Base-by-base conservation (phyloP, 306 rosid genomes). In the Senna tora region DNA sequence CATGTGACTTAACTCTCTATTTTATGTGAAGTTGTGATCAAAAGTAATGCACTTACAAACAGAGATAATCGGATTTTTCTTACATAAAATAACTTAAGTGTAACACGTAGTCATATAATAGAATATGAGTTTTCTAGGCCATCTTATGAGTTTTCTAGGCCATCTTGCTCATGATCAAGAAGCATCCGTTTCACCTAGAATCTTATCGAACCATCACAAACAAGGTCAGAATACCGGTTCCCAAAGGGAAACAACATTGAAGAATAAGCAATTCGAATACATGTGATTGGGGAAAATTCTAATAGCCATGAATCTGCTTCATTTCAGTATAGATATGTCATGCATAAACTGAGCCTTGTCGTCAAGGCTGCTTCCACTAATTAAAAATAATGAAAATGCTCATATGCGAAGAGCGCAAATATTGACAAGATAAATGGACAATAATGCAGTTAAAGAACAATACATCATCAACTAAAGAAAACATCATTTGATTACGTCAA, bases 381-480 rank as follows among this genome's bases (percentile, higher is more conserved):
- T 25, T 64, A 20, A 50, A 52, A 30, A 16, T 9, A 52, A 68
- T 16, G 2, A 7, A 15, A 30, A 30, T 57, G 64, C 42, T 32
- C 64, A 14, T 5, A n/a, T 56, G 10, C 5, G 8, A 56, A 33
- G 11, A 28, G 11, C 5, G 1, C 62, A 56, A 17, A n/a, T 30
- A 68, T 14, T 43, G 22, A 20, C 34, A 28, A 13, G 13, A 45
- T 5, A 81, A 39, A 32, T 41, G 15, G 22, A 82, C 25, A 54
- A 63, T 43, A 69, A n/a, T 38, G 22, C 62, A 16, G 14, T 52
- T 25, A 25, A 38, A 5, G 6, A 47, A 71, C 12, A 46, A 10
- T 5, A 49, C 14, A 5, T 47, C 20, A 7, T 28, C 72, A 72
- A 45, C 25, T 22, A 52, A 8, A 73, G 17, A 62, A 49, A 36